Evolutionary conservation across 805 yeast genomes (phyloP).

Genomic region (Pichia deserticola): DNA sequence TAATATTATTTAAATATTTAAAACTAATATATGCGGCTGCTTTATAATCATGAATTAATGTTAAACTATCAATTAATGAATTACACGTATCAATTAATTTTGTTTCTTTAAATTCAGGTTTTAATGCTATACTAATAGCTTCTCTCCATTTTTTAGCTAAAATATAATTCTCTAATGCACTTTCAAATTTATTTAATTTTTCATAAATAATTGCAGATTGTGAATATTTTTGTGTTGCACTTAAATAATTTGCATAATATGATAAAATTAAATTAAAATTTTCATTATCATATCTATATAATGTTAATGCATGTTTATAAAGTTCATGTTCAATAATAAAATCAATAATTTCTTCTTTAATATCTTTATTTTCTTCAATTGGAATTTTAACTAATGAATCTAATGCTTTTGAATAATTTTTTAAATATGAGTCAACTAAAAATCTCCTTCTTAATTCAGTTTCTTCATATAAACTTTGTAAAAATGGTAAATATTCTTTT

Average conservation of each 20-base stretch:
- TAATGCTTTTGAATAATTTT: conserved; percentile 62
- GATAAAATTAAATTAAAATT: conserved; percentile 49
- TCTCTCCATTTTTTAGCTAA: conserved; percentile 77
- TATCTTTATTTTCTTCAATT: conserved; percentile 23
- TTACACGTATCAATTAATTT: conserved; percentile 43
- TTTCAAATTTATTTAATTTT: conserved; percentile 43
- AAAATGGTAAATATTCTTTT: conserved; percentile 88
- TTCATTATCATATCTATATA: conserved; percentile 49
- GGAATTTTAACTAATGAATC: conserved; percentile 50
- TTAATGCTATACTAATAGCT: conserved; percentile 57
- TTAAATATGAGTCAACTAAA: conserved; percentile 71
- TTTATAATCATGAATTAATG: conserved; percentile 62
- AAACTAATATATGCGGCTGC: conserved; percentile 76
- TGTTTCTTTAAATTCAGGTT: conserved; percentile 30
- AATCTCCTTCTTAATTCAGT: conserved; percentile 60
- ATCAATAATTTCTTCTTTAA: conserved; percentile 52
- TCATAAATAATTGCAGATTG: conserved; percentile 82
- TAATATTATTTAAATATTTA: conserved; percentile 51
- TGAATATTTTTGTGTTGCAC: conserved; percentile 46
- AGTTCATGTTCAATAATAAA: conserved; percentile 66
- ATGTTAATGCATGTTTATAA: conserved; percentile 58
- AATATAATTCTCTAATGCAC: conserved; percentile 65
- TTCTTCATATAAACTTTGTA: conserved; percentile 69
- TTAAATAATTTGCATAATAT: conserved; percentile 56
- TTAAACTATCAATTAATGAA: conserved; percentile 49